Conservation (phyloP, 352 stramenopile genomes). For the Globisporangium ultimum region DNA sequence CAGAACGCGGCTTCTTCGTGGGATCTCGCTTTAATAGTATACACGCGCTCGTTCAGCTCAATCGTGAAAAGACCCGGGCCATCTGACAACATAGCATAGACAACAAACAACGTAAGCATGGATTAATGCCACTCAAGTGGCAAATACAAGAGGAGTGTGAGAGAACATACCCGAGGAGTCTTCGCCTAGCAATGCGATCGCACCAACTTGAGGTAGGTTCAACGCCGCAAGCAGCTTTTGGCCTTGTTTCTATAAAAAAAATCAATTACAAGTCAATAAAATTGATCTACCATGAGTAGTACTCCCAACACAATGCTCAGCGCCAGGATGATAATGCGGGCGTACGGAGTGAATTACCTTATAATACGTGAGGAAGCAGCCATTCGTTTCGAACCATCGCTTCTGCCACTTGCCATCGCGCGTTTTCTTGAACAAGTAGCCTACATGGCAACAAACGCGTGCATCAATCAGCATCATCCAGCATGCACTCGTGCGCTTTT, state of each 20-base stretch:
- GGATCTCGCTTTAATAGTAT: slow-evolving; percentile 87
- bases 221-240: slow-evolving; percentile 93
- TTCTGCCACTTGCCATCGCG: slow-evolving; percentile 96
- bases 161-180: slow-evolving; percentile 47
- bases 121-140: no score
- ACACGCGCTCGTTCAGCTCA: slow-evolving; percentile 87
- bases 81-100: slow-evolving; percentile 35
- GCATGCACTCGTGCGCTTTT: not conserved
- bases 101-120: not conserved
- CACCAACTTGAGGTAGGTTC: slow-evolving; percentile 91
- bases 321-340: not conserved
- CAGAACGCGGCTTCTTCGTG: slow-evolving; percentile 85
- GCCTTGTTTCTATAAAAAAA: slow-evolving; percentile 71
- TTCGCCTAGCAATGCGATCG: slow-evolving; percentile 69
- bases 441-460: slow-evolving; percentile 20
- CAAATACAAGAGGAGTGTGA: not conserved
- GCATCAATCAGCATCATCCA: not conserved
- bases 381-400: slow-evolving; percentile 98
- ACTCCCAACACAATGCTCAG: no score
- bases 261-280: not conserved
- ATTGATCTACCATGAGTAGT: no score
- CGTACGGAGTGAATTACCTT: slow-evolving; percentile 63
- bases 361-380: slow-evolving; percentile 98
- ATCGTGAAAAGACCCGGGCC: slow-evolving; percentile 87
- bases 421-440: slow-evolving; percentile 94